Evolutionary conservation across 106 monocot species (phyloP), one percentile per base, ranked within the genome.

Genomic region (Phalaenopsis equestris): DNA sequence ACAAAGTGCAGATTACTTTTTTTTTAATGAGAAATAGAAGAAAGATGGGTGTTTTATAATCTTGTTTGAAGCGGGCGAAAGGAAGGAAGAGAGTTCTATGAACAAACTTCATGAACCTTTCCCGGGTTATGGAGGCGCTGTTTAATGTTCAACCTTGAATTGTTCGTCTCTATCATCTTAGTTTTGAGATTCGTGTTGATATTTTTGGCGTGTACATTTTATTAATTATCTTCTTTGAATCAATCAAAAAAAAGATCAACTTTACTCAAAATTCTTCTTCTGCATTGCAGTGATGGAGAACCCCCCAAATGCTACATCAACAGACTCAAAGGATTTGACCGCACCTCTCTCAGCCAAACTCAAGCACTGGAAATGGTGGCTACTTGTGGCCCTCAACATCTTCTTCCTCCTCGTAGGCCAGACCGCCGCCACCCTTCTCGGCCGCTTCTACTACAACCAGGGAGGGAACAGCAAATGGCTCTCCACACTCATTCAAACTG

Each of bases 391-490:
- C 1, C 52, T 85, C 61, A 81, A 80, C 82, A 84, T 83, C 78
- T 10, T 82, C 41, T 87, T 72, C 65, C 30, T 90, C 79, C 79
- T 90, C 19, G 79, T 76, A 1, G 90, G 90, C 46, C 83, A 85
- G 74, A 88, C 84, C 12, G 68, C 56, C 3, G 87, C 85, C 81
- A 82, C 64, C 24, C 85, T 90, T 21, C 87, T 90, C 9, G 87
- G 85, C 3, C 18, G 87, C 17, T 80, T 90, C 74, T 90, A 88
- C 81, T 90, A 79, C 82, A 42, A 86, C 55, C 41, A 88, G 73
- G 88, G 88, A 12, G 90, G 87, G 55, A 79, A 72, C 37, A 87
- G 86, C 81, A 79, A 78, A 68, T 90, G 87, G 90, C 73, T 86
- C 65, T 81, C 78, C 21, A 88, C 90, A 23, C 18, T 90, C 7